Evolutionary conservation across 176 grass and related monocot genomes (phyloP), one percentile per base, ranked within the genome.

Genomic region (Phragmites australis): DNA sequence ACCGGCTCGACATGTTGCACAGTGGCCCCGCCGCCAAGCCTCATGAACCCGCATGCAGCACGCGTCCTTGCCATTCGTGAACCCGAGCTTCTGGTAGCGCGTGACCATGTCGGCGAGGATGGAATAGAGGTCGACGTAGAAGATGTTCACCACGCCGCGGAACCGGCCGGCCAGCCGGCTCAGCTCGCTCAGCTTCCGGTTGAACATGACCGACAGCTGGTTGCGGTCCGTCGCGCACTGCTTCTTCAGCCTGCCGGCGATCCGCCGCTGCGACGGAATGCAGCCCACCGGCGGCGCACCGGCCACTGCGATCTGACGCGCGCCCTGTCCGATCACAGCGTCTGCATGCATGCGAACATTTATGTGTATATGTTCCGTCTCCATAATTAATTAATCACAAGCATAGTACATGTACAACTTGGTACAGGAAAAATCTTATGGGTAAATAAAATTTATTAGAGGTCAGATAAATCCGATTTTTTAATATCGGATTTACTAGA

Each of bases 11-110:
- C 4, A 62, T 37, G 78, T 96, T 96, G 75, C 93, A 96, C 0
- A 90, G 55, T 17, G 84, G 68, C n/a, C 68, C 75, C 0, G 82
- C 84, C 9, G 90, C 93, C 93, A 0, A 96, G 17, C 0, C 78
- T 48, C 34, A 86, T 42, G 30, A 50, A 80, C 4, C 87, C 93
- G 51, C 93, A 92, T 90, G 51, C 93, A 92, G 66, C 93, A 95
- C 0, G 87, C 75, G 66, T 80, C 88, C 68, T 19, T 88, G 16
- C 74, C 52, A 10, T 90, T 80, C 63, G 57, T 73, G 68, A 95
- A 95, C 1, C 93, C 90, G 1, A 89, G 66, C 4, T 32, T 72
- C 18, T 83, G n/a, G 58, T 78, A 78, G 26, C 27, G 37, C 32
- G 75, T n/a, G 14, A 92, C 47, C 6, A 92, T 32, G 50, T 92